Percentiles rank a stretch among this genome's conserved stretches.
Conservation (phyloP, 768 basidiomycete species). For the Tremella mesenterica region DNA sequence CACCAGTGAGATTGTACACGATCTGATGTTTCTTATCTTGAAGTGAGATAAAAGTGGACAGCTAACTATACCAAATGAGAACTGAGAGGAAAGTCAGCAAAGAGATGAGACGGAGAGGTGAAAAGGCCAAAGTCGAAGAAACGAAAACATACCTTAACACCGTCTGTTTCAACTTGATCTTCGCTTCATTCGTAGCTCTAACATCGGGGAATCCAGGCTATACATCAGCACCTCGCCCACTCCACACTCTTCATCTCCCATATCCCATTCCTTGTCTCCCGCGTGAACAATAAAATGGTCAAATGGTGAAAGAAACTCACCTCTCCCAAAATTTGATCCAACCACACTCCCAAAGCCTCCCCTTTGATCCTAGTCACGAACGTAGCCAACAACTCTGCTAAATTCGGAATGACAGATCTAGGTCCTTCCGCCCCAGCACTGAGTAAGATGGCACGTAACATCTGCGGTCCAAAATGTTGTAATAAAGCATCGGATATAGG, state of each 20-base stretch:
- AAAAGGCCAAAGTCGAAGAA: too few species aligned
- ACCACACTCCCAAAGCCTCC: conserved; percentile 58
- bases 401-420: conserved; percentile 68
- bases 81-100: too few species aligned
- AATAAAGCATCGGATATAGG: conserved; percentile 52
- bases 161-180: conserved; percentile 56
- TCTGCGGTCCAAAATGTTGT: conserved; percentile 43
- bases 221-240: too few species aligned
- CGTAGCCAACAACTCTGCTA: conserved; percentile 69
- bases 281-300: background rate
- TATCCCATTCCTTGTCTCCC: background rate
- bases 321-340: conserved; percentile 56
- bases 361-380: conserved; percentile 54
- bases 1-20: background rate
- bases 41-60: too few species aligned
- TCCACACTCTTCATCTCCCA: too few species aligned
- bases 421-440: conserved; percentile 82
- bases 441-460: conserved; percentile 64
- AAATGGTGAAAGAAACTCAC: conserved; percentile 19
- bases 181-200: conserved; percentile 64
- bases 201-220: conserved; percentile 67
- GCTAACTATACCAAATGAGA: too few species aligned
- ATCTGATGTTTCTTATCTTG: too few species aligned
- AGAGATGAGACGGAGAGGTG: too few species aligned
- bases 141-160: conserved; percentile 42